These are phyloP conservation scores for Ogataea sp. DNA, from an alignment of 805 yeast genomes.

Conservation along the genomic window DNA sequence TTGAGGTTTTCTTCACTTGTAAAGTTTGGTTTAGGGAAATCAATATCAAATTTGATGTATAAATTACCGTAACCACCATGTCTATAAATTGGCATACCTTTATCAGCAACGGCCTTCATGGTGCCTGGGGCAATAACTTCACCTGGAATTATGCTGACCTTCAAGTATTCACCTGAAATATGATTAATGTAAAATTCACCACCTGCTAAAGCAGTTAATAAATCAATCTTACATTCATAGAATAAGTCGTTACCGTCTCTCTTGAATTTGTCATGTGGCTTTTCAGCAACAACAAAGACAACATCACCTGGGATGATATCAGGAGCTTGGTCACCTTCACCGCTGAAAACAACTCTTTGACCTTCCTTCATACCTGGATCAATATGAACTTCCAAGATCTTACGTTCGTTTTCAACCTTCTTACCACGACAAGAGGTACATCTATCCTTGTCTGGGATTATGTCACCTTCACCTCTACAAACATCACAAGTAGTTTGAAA, in stretches of 20 bases:
- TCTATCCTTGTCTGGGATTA: slow-evolving; percentile 76
- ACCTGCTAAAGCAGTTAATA: slow-evolving; percentile 93
- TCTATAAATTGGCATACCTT: slow-evolving; percentile 96
- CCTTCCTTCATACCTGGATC: slow-evolving; percentile 97
- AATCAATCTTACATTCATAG: slow-evolving; percentile 81
- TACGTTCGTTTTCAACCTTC: slow-evolving; percentile 80
- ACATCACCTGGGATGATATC: slow-evolving; percentile 96
- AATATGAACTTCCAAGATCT: slow-evolving; percentile 87
- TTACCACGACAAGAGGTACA: slow-evolving; percentile 86
- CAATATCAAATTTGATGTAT: slow-evolving; percentile 76
- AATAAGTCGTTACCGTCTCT: slow-evolving; percentile 86
- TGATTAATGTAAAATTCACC: slow-evolving; percentile 86
- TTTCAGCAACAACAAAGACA: slow-evolving; percentile 83
- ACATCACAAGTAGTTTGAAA: slow-evolving; percentile 90
- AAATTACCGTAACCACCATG: slow-evolving; percentile 85
- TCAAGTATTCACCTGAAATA: slow-evolving; percentile 85
- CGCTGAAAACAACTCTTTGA: slow-evolving; percentile 81
- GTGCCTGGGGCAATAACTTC: slow-evolving; percentile 85
- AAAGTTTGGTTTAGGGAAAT: slow-evolving; percentile 76
- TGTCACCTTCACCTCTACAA: slow-evolving; percentile 91
- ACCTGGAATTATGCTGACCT: slow-evolving; percentile 79
- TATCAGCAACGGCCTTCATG: slow-evolving; percentile 75
- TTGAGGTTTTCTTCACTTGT: slow-evolving; percentile 68
- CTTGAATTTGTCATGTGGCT: slow-evolving; percentile 72
- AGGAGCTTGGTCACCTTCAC: slow-evolving; percentile 98